phyloP scores from a whole-genome alignment of 495 filamentous ascomycete species.

The Lepraria neglecta region DNA sequence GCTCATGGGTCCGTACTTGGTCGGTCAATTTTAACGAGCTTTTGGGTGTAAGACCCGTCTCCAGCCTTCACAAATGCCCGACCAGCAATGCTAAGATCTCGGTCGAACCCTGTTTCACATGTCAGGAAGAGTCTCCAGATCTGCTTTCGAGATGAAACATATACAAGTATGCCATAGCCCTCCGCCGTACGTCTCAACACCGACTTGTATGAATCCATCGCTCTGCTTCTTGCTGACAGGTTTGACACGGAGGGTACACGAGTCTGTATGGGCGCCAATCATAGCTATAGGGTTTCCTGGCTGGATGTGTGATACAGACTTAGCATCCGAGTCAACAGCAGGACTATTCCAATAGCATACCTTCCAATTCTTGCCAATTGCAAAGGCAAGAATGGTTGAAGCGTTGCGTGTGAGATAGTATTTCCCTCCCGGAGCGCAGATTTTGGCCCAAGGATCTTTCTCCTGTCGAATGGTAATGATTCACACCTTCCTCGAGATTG shows the following conservation, averaged over 20 bases:
- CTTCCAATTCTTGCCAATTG: conserved; percentile 86
- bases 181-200: conserved; percentile 93
- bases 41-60: conserved; percentile 71
- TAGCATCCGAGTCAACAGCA: not conserved
- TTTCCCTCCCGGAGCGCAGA: conserved; percentile 78
- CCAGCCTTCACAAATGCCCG: conserved; percentile 72
- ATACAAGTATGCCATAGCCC: conserved; percentile 64
- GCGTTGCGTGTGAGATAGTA: conserved; percentile 95
- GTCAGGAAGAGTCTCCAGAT: not conserved
- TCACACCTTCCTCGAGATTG: too few species aligned
- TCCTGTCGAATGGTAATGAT: conserved; percentile 45
- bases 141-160: not conserved
- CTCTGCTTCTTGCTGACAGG: conserved; percentile 81
- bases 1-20: conserved; percentile 50
- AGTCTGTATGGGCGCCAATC: conserved; percentile 96
- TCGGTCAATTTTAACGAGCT: conserved; percentile 81
- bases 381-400: conserved; percentile 90
- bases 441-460: conserved; percentile 78
- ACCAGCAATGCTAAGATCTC: conserved; percentile 86
- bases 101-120: conserved; percentile 70
- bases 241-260: conserved; percentile 83
- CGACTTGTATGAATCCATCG: conserved; percentile 90
- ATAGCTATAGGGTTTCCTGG: conserved; percentile 90
- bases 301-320: conserved; percentile 30
- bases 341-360: conserved; percentile 27